Base-by-base conservation (phyloP, 345 rosid species). In the Draba incana region DNA sequence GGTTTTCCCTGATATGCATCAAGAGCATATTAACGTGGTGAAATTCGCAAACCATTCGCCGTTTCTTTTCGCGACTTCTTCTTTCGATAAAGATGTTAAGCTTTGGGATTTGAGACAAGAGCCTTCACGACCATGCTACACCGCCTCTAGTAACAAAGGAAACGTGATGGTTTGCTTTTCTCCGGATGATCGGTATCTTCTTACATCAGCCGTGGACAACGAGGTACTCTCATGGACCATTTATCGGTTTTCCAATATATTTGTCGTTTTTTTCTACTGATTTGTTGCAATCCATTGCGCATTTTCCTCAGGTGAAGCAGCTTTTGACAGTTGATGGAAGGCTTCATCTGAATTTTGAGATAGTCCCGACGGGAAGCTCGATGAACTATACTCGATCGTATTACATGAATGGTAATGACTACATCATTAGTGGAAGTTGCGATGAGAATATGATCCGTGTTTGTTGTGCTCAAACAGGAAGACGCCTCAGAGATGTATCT, bases 91-190 rank as follows among this genome's bases (percentile, higher is more conserved):
- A 30, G 98, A 93, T 62, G 85, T 93, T 69, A 93, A 88, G 65
- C 77, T 90, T 38, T 93, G 98, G 98, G 98, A 93, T 74, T 75
- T 93, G 81, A 85, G 98, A 71, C 92, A 84, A 74, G 84, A 83
- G 54, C 97, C 97, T 5, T 57, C 81, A 23, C 78, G 69, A 47
- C 92, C 98, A 42, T 93, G 98, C 77, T 86, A 90, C 65, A 86
- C 97, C 11, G 78, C 81, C 57, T 78, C 91, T 69, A 88, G 97
- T 73, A 84, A 89, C 10, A 87, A 78, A 68, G 97, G 98, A 78
- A 93, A 90, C 76, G 98, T 90, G 46, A 93, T 93, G 98, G 96
- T 90, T 74, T 90, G 98, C 86, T 93, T 93, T 81, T 93, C 98
- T 69, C 94, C 94, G 1, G 98, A 93, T 76, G 98, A 93, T 87